A percentile compares a stretch with the other conserved stretches of the same genome.
These are phyloP conservation scores for Casuarina equisetifolia DNA, from an alignment of 306 rosid species.

Conservation along the genomic window DNA sequence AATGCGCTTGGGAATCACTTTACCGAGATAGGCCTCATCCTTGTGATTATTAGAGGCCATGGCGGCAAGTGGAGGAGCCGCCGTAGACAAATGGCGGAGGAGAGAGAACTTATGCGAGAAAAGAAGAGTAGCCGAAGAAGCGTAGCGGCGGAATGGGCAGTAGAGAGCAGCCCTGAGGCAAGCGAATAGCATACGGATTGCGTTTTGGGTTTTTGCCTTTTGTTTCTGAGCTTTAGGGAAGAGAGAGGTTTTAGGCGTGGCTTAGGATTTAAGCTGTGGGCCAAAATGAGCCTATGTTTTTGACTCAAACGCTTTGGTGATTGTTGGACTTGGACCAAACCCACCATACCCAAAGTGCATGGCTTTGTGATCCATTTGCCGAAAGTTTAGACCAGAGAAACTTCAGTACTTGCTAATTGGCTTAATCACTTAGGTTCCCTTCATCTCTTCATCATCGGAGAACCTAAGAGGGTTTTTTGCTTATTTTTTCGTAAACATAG, in stretches of 20 bases:
- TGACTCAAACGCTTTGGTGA: too few species aligned
- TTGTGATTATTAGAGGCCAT: conserved; percentile 38
- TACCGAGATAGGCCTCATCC: conserved; percentile 62
- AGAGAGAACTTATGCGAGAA: background rate
- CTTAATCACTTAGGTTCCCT: too few species aligned
- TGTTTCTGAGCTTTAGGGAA: background rate
- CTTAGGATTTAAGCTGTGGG: background rate
- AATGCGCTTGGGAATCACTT: conserved; percentile 63
- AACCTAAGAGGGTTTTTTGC: too few species aligned
- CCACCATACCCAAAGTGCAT: too few species aligned
- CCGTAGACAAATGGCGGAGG: conserved; percentile 26
- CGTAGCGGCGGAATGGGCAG: conserved; percentile 43
- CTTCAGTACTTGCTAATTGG: too few species aligned
- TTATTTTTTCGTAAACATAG: too few species aligned
- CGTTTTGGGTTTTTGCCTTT: background rate
- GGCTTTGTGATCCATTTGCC: too few species aligned
- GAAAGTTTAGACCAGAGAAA: too few species aligned
- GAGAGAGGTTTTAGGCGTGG: conserved; percentile 6
- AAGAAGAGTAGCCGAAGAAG: background rate
- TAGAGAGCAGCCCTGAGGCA: background rate
- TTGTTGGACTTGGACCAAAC: too few species aligned
- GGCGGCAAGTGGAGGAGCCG: conserved; percentile 3
- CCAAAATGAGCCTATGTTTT: background rate
- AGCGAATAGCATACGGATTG: conserved; percentile 14
- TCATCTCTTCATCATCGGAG: too few species aligned